Evolutionary conservation across 305 asterid genomes (phyloP), one percentile per base, ranked within the genome.

Genomic region (Solanum hybrid): DNA sequence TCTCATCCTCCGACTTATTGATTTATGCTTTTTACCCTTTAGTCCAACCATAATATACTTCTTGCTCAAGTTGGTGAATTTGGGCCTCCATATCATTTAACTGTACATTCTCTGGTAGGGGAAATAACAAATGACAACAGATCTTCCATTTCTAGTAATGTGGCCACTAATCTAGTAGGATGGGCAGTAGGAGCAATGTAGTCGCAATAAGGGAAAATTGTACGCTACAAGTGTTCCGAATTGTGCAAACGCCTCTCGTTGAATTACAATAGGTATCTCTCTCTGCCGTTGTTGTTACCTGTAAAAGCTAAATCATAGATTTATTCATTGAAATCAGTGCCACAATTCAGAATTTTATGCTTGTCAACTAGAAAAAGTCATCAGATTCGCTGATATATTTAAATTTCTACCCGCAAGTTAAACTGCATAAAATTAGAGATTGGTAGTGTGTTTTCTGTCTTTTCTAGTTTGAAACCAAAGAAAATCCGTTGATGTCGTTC

Each of bases 11-110:
- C 22, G 89, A 92, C 98, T 92, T 92, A 95, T 97, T 72, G 94
- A 37, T 94, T 94, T 94, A 72, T 90, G 94, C 38, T 95, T 96
- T 92, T 96, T 96, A 40, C 96, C 94, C 90, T 94, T 95, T 8
- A 90, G 79, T 79, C 94, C 96, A 89, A 80, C 35, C 90, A 89
- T 72, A 69, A 92, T 97, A 96, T 78, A 98, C 99, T 90, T 96
- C 98, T 92, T 95, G 96, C 95, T 96, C 98, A 88, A 97, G 93
- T 91, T 96, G 96, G 93, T 95, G 99, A 90, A 97, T 95, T 91
- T 6, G 92, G 88, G 94, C 91, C 92, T 95, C 96, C 96, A 95
- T 95, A 90, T 97, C 96, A 35, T 92, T 42, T 94, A 93, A 36
- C 94, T 94, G 84, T 92, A 91, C 9, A 16, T 51, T 6, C 66